phyloP scores from a whole-genome alignment of 768 basidiomycete species.

The Ephemerocybe angulata region DNA sequence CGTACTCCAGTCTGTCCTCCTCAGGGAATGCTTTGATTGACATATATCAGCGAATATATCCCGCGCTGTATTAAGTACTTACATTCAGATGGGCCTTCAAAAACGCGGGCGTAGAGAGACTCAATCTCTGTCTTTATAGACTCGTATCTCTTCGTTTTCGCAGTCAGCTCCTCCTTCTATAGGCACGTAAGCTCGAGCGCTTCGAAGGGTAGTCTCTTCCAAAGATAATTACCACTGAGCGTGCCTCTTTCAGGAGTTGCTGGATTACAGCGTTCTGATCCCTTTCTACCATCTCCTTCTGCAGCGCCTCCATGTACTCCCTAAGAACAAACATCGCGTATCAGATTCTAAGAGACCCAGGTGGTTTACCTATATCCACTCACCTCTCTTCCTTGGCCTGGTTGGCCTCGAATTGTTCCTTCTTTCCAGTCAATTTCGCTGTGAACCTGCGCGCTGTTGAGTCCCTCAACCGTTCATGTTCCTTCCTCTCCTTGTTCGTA shows the following conservation, averaged over 20 bases:
- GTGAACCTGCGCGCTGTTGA: conserved; percentile 37
- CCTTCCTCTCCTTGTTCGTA: conserved; percentile 44
- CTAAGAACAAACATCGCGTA: conserved; percentile 19
- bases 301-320: conserved; percentile 44
- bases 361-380: conserved; percentile 5
- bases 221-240: conserved; percentile 29
- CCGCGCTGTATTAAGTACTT: conserved; percentile 2
- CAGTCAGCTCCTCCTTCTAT: conserved; percentile 31
- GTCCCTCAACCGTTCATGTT: conserved; percentile 38
- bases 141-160: conserved; percentile 28
- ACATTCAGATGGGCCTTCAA: conserved; percentile 44
- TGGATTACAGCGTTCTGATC: conserved; percentile 29
- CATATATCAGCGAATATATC: neutral
- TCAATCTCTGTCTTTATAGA: conserved; percentile 33
- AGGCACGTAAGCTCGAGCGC: neutral
- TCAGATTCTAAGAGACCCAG: neutral
- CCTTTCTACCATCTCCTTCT: conserved; percentile 37
- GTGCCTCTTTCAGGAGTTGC: conserved; percentile 33
- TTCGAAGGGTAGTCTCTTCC: neutral
- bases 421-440: conserved; percentile 38
- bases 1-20: conserved; percentile 41
- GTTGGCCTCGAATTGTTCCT: conserved; percentile 39
- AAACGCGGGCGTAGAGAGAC: conserved; percentile 36
- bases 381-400: conserved; percentile 45
- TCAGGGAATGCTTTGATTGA: conserved; percentile 44